A percentile compares a stretch with the other conserved stretches of the same genome.
Conservation (phyloP, 2,329 filamentous ascomycete species). For the Capronia coronata region DNA sequence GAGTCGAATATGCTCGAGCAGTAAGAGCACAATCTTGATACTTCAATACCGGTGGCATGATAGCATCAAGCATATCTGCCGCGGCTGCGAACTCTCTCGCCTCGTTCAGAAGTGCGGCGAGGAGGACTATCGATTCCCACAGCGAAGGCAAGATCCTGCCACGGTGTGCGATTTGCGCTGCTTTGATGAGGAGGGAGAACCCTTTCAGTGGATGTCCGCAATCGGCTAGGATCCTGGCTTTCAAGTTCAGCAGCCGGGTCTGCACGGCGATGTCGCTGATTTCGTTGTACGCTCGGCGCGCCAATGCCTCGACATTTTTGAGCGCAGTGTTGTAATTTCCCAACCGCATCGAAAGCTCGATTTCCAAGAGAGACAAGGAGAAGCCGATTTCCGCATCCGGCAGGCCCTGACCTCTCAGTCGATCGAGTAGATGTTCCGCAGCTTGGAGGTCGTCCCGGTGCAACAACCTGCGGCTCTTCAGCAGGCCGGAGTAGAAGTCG, state of each 20-base stretch:
- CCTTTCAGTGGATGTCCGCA: slow-evolving; percentile 65
- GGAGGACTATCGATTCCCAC: slow-evolving; percentile 63
- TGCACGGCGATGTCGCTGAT: slow-evolving; percentile 61
- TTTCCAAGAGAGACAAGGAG: slow-evolving; percentile 53
- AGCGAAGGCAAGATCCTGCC: slow-evolving; percentile 62
- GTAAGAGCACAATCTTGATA: slow-evolving; percentile 56
- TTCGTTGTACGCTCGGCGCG: slow-evolving; percentile 45
- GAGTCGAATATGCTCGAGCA: slow-evolving; percentile 60
- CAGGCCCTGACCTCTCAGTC: slow-evolving; percentile 48
- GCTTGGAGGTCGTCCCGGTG: slow-evolving; percentile 50
- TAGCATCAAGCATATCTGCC: slow-evolving; percentile 56
- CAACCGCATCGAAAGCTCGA: slow-evolving; percentile 53
- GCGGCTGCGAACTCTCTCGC: slow-evolving; percentile 66
- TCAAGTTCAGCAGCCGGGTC: slow-evolving; percentile 64
- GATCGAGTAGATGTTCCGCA: slow-evolving; percentile 51
- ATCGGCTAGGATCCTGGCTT: slow-evolving; percentile 62
- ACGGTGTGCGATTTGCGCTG: slow-evolving; percentile 65
- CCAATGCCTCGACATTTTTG: slow-evolving; percentile 47
- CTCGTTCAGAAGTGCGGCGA: slow-evolving; percentile 63
- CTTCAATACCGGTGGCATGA: slow-evolving; percentile 72
- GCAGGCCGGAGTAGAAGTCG: slow-evolving; percentile 38
- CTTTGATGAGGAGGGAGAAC: slow-evolving; percentile 69
- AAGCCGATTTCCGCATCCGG: slow-evolving; percentile 55
- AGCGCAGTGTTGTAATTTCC: slow-evolving; percentile 51
- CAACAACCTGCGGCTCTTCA: slow-evolving; percentile 39